Percentiles rank a stretch among this genome's conserved stretches.
Conservation (phyloP, 2,329 filamentous ascomycete species). For the Fusarium mexicanum region DNA sequence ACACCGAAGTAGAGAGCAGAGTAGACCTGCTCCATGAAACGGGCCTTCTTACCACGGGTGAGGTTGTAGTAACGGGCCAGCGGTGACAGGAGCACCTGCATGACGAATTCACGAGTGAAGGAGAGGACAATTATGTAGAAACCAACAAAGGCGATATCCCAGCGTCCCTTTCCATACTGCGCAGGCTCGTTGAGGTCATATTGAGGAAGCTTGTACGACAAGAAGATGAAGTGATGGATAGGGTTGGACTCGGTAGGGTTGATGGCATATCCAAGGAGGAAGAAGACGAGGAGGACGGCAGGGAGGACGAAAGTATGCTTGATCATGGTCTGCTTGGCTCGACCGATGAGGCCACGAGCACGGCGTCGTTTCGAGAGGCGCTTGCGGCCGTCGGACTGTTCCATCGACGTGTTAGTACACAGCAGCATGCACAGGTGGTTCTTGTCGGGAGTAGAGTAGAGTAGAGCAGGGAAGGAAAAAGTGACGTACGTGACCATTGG, state of each 20-base stretch:
- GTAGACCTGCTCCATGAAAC: constrained; percentile 97
- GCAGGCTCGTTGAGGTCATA: constrained; percentile 54
- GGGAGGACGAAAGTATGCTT: constrained; percentile 74
- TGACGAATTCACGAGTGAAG: constrained; percentile 94
- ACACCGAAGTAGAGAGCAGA: constrained; percentile 89
- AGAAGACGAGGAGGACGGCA: constrained; percentile 70
- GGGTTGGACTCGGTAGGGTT: constrained; percentile 84
- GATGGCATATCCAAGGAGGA: constrained; percentile 75
- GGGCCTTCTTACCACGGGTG: constrained; percentile 79
- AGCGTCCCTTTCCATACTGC: constrained; percentile 89
- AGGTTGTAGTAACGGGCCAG: constrained; percentile 77
- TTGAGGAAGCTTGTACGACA: constrained; percentile 80
- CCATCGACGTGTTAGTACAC: constrained; percentile 14
- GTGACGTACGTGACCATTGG: constrained; percentile 26
- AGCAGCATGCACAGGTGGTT: neutral
- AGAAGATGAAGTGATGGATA: constrained; percentile 83
- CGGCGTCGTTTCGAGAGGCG: constrained; percentile 64
- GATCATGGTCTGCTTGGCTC: constrained; percentile 63
- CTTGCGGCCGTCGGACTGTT: constrained; percentile 48
- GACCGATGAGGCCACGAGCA: constrained; percentile 58
- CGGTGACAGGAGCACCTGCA: constrained; percentile 87
- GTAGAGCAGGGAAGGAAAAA: neutral
- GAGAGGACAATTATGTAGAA: constrained; percentile 92
- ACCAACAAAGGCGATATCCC: constrained; percentile 85
- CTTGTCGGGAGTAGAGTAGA: neutral